phyloP scores from a whole-genome alignment of 139 green algal species.

The Closterium sp. region DNA sequence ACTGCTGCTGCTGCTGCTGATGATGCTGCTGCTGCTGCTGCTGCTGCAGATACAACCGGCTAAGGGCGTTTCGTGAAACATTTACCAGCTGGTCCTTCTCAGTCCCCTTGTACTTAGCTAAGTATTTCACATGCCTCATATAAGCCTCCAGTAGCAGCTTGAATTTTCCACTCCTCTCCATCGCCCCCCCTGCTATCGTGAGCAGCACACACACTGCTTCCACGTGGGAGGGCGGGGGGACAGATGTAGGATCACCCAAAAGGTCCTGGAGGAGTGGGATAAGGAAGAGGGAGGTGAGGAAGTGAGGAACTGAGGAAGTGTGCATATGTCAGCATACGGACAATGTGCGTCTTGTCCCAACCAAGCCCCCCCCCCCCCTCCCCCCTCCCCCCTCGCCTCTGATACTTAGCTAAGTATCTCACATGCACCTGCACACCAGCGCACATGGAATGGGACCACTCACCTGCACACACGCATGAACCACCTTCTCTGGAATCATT shows the following conservation, averaged over 20 bases:
- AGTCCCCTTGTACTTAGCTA: not conserved
- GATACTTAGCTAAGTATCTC: no score
- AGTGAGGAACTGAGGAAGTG: no score
- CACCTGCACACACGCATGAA: not conserved
- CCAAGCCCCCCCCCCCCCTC: no score
- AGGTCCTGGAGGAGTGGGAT: not conserved
- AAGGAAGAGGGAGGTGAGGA: no score
- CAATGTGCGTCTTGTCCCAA: no score
- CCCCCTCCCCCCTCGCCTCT: no score
- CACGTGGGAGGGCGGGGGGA: conserved; percentile 79
- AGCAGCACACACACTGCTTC: conserved; percentile 72
- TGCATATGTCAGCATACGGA: no score
- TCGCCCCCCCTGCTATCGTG: conserved; percentile 1
- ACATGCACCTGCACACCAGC: not conserved
- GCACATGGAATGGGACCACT: not conserved
- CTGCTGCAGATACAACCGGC: no score
- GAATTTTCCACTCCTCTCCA: conserved; percentile 6
- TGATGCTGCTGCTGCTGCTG: no score
- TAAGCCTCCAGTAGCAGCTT: conserved; percentile 3
- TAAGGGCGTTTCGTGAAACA: no score
- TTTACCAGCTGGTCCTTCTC: no score
- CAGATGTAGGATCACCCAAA: not conserved
- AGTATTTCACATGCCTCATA: not conserved
- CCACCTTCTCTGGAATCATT: not conserved
- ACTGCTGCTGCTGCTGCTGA: not conserved